Conservation (phyloP, 2,329 filamentous ascomycete genomes). For the Venturia aucupariae region DNA sequence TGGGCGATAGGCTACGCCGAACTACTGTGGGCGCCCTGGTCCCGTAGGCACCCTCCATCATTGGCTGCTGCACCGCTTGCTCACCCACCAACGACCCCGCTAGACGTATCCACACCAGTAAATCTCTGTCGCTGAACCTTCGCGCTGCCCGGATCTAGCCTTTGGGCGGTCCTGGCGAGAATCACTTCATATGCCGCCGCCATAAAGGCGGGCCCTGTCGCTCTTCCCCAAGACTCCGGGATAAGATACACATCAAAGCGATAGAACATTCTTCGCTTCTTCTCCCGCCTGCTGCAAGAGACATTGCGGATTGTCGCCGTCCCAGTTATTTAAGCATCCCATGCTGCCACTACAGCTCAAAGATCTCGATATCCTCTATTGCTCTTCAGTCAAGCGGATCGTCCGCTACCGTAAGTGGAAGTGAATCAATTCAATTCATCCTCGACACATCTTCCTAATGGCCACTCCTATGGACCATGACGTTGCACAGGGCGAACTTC, state of each 20-base stretch:
- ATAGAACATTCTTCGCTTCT: constrained; percentile 4
- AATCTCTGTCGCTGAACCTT: background rate
- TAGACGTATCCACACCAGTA: background rate
- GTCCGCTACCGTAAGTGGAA: constrained; percentile 15
- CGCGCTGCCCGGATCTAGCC: background rate
- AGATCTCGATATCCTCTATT: constrained; percentile 10
- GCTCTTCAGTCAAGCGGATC: constrained; percentile 11
- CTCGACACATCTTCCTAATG: background rate
- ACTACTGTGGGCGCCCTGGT: background rate
- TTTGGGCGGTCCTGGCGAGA: background rate
- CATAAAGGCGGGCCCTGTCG: constrained; percentile 1
- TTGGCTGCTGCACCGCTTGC: background rate
- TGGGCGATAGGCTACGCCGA: background rate
- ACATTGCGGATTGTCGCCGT: constrained; percentile 5
- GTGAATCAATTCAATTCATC: background rate
- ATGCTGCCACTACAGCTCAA: constrained; percentile 9
- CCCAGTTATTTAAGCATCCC: background rate
- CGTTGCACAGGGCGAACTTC: background rate
- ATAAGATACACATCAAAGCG: background rate
- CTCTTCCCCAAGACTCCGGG: background rate
- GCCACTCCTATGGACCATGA: constrained; percentile 5
- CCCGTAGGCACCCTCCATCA: background rate
- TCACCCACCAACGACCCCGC: background rate
- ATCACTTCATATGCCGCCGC: background rate
- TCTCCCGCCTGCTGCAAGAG: background rate